Evolutionary conservation across 257 asterid genomes (phyloP), one percentile per base, ranked within the genome.

Genomic region (Solanum dulcamara): DNA sequence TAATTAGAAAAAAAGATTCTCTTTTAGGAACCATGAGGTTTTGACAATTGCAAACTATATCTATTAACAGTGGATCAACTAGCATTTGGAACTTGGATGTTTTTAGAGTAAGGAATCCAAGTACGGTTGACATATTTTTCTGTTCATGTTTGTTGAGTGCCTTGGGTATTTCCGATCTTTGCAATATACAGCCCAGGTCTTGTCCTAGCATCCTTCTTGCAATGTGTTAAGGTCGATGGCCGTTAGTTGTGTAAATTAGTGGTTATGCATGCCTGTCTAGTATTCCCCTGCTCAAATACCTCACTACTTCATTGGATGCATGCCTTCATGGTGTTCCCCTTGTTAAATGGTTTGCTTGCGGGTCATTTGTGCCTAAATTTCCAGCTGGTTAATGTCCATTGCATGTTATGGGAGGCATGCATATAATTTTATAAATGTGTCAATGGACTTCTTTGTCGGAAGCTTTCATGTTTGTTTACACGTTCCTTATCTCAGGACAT

Each of bases 401-500:
- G 30, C 51, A n/a, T 75, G 60, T 77, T 17, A 15, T 8, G 35
- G 57, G 59, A 15, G 30, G 37, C 64, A 30, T 26, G 59, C 81
- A 42, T 44, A 26, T 75, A 44, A 1, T 44, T 75, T 44, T 50
- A 77, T 77, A 42, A 1, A 26, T 28, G 40, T 79, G 59, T 48
- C 64, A 17, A 48, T 30, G 26, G 37, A 79, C 83, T 68, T 46
- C 38, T 84, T 46, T 79, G 48, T 80, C 72, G 59, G 66, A 66
- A 57, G 35, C 53, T 46, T 72, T 55, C 24, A 38, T 66, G 44
- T 14, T 80, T 46, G 22, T 53, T 81, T 83, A 51, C 82, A 67
- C 83, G 77, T 88, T 84, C 85, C 83, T 85, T 84, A 33, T 81
- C 83, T 59, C 87, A 94, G 99, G 89, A 91, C 97, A 83, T 85